Base-by-base conservation (phyloP, 768 basidiomycete species). In the Russula lepida region DNA sequence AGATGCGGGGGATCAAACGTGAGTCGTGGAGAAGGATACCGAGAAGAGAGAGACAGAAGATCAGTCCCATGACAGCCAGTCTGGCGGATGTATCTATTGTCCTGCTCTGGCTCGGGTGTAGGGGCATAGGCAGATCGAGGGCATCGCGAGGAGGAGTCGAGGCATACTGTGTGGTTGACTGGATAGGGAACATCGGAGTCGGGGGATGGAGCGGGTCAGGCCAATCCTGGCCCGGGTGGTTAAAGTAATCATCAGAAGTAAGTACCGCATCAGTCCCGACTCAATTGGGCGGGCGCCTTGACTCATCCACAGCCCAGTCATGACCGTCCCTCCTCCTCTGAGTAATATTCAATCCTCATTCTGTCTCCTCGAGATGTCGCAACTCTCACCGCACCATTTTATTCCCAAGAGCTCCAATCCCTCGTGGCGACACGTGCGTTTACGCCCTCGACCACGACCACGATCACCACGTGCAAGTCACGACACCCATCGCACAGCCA, bases 281-380 rank as follows among this genome's bases (percentile, higher is more conserved):
- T 12, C 11, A 13, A 23, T n/a, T n/a, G n/a, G n/a, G n/a, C n/a
- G n/a, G n/a, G n/a, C n/a, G n/a, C 48, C 25, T 49, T 17, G n/a
- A 19, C 30, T 50, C 46, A 47, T 15, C 25, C 5, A 7, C n/a
- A n/a, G n/a, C n/a, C n/a, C n/a, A 46, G 4, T 7, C 25, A 48
- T 48, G 47, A 28, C 50, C 27, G 25, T 13, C 28, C 41, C 2
- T 21, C 13, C n/a, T 56, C 21, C 13, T 2, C 27, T 9, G 23
- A 37, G 13, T 30, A 41, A 47, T 50, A 47, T 50, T 12, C 43
- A 46, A 47, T 91, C 9, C 79, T 84, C 7, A 74, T 92, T 48
- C 80, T 92, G 21, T 81, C 85, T 2, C 75, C 78, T 7, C 41
- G 72, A n/a, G 81, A 89, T 69, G 82, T 92, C 27, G 77, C 78